Percentiles rank a stretch among this genome's conserved stretches.
Conservation (phyloP, 176 grass and related monocot genomes). For the Lolium multiflorum region DNA sequence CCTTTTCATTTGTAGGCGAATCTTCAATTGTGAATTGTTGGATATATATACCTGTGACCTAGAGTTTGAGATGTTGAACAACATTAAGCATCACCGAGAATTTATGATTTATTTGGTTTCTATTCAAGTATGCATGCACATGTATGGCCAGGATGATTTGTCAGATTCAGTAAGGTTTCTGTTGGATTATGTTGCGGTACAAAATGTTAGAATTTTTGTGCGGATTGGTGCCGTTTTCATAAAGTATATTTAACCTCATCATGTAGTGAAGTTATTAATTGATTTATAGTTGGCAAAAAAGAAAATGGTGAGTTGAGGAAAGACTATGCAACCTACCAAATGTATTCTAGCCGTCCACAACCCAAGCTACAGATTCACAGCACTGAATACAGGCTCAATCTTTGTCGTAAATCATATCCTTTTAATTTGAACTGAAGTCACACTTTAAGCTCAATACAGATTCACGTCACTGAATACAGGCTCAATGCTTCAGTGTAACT, state of each 20-base stretch:
- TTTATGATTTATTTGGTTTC: constrained; percentile 22
- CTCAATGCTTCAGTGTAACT: neutral
- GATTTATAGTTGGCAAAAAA: constrained; percentile 20
- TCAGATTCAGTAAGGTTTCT: neutral
- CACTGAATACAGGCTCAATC: neutral
- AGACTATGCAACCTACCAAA: neutral
- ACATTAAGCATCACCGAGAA: neutral
- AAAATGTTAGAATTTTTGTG: constrained; percentile 36
- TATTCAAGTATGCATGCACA: constrained; percentile 12
- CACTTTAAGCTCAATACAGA: neutral
- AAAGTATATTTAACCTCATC: constrained; percentile 18
- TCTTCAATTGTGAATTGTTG: neutral
- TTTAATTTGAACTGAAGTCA: constrained; percentile 19
- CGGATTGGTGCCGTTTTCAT: constrained; percentile 25
- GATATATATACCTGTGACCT: neutral
- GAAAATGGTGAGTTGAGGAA: neutral
- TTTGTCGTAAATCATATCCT: neutral
- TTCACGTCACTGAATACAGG: too few relatives aligned
- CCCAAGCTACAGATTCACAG: neutral
- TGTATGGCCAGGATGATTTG: neutral
- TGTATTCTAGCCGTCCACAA: neutral
- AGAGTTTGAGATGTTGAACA: neutral
- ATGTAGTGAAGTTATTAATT: neutral
- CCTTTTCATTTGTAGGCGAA: neutral
- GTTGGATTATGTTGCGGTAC: constrained; percentile 29